Base-by-base conservation (phyloP, 805 yeast genomes). In the Kuraishia floccosa region DNA sequence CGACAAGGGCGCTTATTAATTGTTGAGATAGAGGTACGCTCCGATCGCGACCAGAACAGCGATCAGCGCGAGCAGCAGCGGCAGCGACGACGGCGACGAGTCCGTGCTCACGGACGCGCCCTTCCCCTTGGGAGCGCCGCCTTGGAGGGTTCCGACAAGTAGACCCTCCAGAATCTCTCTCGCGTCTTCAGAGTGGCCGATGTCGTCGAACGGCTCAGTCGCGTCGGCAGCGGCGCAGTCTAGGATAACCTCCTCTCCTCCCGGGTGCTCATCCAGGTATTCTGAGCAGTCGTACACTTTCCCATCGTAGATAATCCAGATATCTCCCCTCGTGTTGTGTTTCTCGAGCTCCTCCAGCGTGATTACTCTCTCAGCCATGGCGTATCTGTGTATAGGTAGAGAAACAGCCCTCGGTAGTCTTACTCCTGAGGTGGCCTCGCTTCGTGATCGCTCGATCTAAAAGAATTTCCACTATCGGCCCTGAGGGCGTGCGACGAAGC, bases 111-210 rank as follows among this genome's bases (percentile, higher is more conserved):
- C 25, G 21, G 39, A 16, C 2, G 44, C 30, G 12, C 44, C 27
- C 26, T 46, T 34, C 6, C 39, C 36, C 18, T 50, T 48, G 25
- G 71, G 69, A 24, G 68, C 67, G 29, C 76, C 82, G 48, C 60
- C 60, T 30, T 86, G 87, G 31, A 89, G 65, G 32, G 68, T 76
- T 41, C 98, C 98, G 36, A 91, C 68, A 42, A 69, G 63, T 49
- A 85, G 60, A 25, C 69, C 73, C 27, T 59, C 65, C 46, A 91
- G 63, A 43, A 79, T 65, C 45, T 79, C 91, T 44, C 76, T 75
- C 25, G 99, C 97, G 43, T 87, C 96, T 39, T 87, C 96, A 22
- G 97, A 85, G 60, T 91, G 99, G 22, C 99, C 99, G 51, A 91
- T 87, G 49, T 85, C 95, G 42, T 71, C 72, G 47, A 79, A 79